These are phyloP conservation scores for Amphirosellinia nigrospora DNA, from an alignment of 495 filamentous ascomycete genomes.

Conservation along the genomic window DNA sequence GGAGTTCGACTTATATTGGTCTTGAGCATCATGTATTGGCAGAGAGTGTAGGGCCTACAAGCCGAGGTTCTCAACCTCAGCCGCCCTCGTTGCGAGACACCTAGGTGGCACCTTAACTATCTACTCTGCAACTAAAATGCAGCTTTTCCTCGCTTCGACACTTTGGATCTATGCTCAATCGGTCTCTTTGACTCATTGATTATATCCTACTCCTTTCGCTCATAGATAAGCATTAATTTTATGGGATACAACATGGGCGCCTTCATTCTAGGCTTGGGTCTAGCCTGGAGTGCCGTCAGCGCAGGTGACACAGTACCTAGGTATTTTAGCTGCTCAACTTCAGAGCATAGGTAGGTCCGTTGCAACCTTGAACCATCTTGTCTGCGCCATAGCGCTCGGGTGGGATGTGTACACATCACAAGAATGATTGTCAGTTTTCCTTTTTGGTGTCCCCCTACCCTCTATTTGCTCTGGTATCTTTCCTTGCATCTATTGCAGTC, in stretches of 20 bases:
- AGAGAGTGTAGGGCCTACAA: too few species aligned
- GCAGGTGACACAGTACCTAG: neutral
- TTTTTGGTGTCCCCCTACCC: neutral
- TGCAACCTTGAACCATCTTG: too few species aligned
- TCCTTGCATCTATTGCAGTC: neutral
- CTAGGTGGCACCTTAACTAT: neutral
- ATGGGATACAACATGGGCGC: neutral
- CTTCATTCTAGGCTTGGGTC: neutral
- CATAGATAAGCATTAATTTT: neutral
- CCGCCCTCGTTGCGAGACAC: neutral
- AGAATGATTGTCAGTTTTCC: neutral
- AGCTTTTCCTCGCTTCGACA: neutral
- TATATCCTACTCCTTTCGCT: neutral
- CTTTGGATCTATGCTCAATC: neutral
- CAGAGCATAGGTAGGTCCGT: too few species aligned
- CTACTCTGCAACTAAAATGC: neutral
- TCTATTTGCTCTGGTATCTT: neutral
- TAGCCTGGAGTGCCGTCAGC: neutral
- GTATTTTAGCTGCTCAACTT: neutral
- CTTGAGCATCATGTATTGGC: neutral
- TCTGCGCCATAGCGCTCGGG: too few species aligned
- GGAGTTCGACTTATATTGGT: neutral
- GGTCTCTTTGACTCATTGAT: neutral
- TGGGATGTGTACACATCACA: neutral
- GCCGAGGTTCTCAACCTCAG: neutral